Evolutionary conservation across 1,139 yeast genomes (phyloP).

Genomic region (Scheffersomyces stambukii): DNA sequence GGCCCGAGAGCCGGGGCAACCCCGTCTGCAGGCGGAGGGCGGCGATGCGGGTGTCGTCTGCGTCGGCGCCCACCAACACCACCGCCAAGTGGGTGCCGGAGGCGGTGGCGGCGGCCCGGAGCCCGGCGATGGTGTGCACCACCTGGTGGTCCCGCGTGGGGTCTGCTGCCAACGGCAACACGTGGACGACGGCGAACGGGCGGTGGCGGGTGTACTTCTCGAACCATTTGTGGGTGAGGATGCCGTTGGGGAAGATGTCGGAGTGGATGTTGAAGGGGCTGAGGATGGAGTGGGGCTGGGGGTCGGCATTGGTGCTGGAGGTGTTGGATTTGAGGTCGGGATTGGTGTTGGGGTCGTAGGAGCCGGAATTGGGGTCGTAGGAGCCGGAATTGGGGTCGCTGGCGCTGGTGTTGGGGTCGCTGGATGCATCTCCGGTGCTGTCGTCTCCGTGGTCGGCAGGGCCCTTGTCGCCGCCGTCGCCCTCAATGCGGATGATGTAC

Average conservation of each 20-base stretch:
- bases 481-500: constrained; percentile 20
- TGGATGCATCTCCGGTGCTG: constrained; percentile 6
- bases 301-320: constrained; percentile 9
- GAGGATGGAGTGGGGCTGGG: constrained; percentile 28
- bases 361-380: constrained; percentile 1
- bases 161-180: constrained; percentile 17
- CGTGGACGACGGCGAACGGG: constrained; percentile 33
- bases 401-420: too few species aligned
- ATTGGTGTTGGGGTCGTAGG: constrained; percentile 2
- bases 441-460: neutral
- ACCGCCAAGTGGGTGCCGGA: constrained; percentile 25
- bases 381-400: too few species aligned
- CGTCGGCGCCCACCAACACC: constrained; percentile 19
- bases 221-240: constrained; percentile 35
- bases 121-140: constrained; percentile 15
- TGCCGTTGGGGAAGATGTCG: constrained; percentile 41
- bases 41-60: constrained; percentile 17
- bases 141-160: constrained; percentile 15
- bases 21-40: constrained; percentile 25
- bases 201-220: constrained; percentile 24
- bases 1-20: constrained; percentile 27
- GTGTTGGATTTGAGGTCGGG: too few species aligned
- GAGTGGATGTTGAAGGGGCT: constrained; percentile 39
- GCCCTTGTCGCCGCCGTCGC: neutral
- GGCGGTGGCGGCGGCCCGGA: constrained; percentile 15